Evolutionary conservation across 345 rosid genomes (phyloP), one percentile per base, ranked within the genome.

Genomic region (Nasturtium officinale): DNA sequence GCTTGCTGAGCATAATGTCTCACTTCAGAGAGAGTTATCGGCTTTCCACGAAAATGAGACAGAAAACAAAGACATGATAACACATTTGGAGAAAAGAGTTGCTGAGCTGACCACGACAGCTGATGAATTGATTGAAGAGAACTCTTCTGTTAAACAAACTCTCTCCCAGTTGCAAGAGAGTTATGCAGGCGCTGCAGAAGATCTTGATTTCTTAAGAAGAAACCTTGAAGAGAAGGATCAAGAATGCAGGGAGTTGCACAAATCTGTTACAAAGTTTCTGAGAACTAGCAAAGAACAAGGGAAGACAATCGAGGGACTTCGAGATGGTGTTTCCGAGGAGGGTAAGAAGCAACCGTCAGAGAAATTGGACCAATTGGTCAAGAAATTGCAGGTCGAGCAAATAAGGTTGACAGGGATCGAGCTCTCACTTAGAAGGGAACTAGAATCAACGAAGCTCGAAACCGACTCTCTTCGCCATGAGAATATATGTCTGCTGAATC

Each of bases 1-100:
- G 84, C 90, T 96, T 40, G 98, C 98, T 16, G 99, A 92, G 83
- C 92, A 92, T 42, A 96, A 96, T 70, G 99, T 96, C 72, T 82
- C 96, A 16, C 91, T 96, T 56, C 99, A 96, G 79, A 87, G 92
- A 77, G 91, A 92, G 74, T 84, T 89, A 25, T 79, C 96, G 65
- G 72, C 87, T 61, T 80, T 87, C 25, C 87, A 78, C 50, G 96
- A 90, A 74, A 83, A 80, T 77, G 97, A 92, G 75, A 65, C 83
- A 16, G 96, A 89, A 82, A 85, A 69, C 81, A 85, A 77, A 81
- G 83, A 78, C 77, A 64, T 78, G 77, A 79, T 90, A 26, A 70
- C 82, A 37, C 74, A 80, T 78, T 86, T 87, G 1, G 83, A 89
- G 79, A 83, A 85, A 64, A 88, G 87, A 77, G 81, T 87, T 43